Percentiles rank a stretch among this genome's conserved stretches.
Evolutionary conservation across 768 basidiomycete genomes (phyloP).

Genomic region (Russula griseocarnosa): DNA sequence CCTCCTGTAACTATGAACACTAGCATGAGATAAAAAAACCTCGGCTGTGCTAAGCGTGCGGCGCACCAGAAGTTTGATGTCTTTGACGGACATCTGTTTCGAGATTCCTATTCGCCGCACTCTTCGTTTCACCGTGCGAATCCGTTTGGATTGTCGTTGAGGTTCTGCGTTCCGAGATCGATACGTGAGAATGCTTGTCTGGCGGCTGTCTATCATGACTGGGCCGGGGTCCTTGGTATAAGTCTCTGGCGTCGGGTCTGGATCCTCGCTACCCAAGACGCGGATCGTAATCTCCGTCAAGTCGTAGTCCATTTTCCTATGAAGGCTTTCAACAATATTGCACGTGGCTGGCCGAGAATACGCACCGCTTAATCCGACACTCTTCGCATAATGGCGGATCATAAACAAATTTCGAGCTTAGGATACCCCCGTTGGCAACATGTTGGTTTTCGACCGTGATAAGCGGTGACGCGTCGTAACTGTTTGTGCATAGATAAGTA

Average conservation of each 20-base stretch:
- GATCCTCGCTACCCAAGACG: conserved; percentile 37
- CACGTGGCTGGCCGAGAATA: conserved; percentile 10
- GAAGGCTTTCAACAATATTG: background rate
- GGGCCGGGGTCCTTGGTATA: conserved; percentile 31
- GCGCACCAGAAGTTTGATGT: conserved; percentile 69
- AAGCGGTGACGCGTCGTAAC: conserved; percentile 25
- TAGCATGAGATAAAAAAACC: background rate
- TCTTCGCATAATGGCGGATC: conserved; percentile 28
- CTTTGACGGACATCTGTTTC: conserved; percentile 69
- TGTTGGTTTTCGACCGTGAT: conserved; percentile 22
- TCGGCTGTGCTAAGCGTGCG: conserved; percentile 1
- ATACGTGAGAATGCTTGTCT: conserved; percentile 33
- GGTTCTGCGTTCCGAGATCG: conserved; percentile 42
- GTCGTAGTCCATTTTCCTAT: conserved; percentile 54
- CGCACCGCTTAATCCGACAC: conserved; percentile 28
- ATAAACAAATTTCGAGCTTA: conserved; percentile 32
- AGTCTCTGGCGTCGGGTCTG: conserved; percentile 32
- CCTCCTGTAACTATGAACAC: conserved; percentile 51
- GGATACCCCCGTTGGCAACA: conserved; percentile 15
- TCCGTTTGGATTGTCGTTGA: conserved; percentile 63
- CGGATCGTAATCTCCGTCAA: conserved; percentile 61
- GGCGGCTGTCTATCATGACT: conserved; percentile 15
- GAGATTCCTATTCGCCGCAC: conserved; percentile 53
- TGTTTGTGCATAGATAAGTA: background rate
- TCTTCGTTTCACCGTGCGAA: conserved; percentile 52